Conservation (phyloP, 495 filamentous ascomycete species). For the Penicillium flavigenum region DNA sequence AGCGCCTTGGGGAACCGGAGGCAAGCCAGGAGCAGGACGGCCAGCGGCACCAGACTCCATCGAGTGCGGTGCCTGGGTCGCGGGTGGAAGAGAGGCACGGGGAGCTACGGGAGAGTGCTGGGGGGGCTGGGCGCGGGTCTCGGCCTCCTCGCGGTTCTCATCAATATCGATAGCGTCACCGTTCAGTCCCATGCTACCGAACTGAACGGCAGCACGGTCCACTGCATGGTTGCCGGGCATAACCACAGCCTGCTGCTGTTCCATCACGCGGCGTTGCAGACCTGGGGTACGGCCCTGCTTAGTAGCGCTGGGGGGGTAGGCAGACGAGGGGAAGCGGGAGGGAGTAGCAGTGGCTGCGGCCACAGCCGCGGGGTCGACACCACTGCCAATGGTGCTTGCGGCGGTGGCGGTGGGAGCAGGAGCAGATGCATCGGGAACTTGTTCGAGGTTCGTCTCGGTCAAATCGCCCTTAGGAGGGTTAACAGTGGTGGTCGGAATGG, state of each 20-base stretch:
- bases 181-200: constrained; percentile 91
- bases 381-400: constrained; percentile 87
- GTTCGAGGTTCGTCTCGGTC: constrained; percentile 88
- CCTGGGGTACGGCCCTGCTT: constrained; percentile 79
- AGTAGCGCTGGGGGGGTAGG: constrained; percentile 70
- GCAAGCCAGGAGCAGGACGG: constrained; percentile 67
- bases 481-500: constrained; percentile 55
- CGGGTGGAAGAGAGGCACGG: constrained; percentile 84
- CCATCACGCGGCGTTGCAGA: constrained; percentile 78
- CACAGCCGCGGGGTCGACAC: constrained; percentile 64
- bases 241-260: constrained; percentile 95
- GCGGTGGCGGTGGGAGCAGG: constrained; percentile 76
- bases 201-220: constrained; percentile 91
- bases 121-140: constrained; percentile 91
- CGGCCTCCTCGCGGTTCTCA: constrained; percentile 89
- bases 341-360: constrained; percentile 54
- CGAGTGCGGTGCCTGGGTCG: constrained; percentile 43
- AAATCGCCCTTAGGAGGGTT: constrained; percentile 77
- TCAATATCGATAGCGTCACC: constrained; percentile 80
- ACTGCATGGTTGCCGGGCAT: constrained; percentile 99
- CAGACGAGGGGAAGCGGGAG: constrained; percentile 59
- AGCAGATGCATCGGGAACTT: constrained; percentile 74
- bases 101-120: constrained; percentile 93
- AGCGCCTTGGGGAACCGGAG: constrained; percentile 60
- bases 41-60: constrained; percentile 60